Conservation (phyloP, 495 filamentous ascomycete species). For the Endocarpon pusillum region DNA sequence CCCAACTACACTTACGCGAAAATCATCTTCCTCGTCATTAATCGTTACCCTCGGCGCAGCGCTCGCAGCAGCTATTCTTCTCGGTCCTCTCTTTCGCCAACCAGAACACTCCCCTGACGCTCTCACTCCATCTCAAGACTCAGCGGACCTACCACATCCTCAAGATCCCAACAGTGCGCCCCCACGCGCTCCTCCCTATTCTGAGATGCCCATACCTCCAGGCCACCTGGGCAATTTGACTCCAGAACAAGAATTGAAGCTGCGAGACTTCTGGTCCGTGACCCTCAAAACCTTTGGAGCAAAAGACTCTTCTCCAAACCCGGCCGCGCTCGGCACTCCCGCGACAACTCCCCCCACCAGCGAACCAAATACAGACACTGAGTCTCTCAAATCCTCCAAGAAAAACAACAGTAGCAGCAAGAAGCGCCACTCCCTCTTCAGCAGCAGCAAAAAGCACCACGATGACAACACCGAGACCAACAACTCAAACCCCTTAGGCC, state of each 20-base stretch:
- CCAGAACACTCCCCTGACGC: no score
- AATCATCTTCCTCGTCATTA: no score
- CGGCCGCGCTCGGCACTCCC: slow-evolving; percentile 12
- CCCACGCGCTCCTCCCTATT: no score
- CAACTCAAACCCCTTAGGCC: slow-evolving; percentile 12
- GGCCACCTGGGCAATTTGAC: slow-evolving; percentile 82
- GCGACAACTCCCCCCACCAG: slow-evolving; percentile 1
- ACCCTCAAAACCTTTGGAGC: slow-evolving; percentile 71
- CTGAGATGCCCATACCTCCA: no score
- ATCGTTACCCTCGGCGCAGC: no score
- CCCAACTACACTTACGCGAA: no score
- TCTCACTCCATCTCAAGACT: no score
- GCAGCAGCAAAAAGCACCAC: slow-evolving; percentile 34
- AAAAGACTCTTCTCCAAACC: slow-evolving; percentile 11
- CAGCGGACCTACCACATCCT: no score
- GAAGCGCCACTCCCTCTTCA: slow-evolving; percentile 49
- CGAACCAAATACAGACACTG: slow-evolving; percentile 1
- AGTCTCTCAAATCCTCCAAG: slow-evolving; percentile 29
- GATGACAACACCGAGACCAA: slow-evolving; percentile 32
- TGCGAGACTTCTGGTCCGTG: slow-evolving; percentile 71
- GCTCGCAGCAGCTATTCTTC: no score
- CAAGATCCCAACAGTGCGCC: no score
- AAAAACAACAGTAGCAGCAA: no score
- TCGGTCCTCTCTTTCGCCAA: no score
- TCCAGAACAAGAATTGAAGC: slow-evolving; percentile 68